Conservation (phyloP, 345 rosid genomes). For the Isatis tinctoria region DNA sequence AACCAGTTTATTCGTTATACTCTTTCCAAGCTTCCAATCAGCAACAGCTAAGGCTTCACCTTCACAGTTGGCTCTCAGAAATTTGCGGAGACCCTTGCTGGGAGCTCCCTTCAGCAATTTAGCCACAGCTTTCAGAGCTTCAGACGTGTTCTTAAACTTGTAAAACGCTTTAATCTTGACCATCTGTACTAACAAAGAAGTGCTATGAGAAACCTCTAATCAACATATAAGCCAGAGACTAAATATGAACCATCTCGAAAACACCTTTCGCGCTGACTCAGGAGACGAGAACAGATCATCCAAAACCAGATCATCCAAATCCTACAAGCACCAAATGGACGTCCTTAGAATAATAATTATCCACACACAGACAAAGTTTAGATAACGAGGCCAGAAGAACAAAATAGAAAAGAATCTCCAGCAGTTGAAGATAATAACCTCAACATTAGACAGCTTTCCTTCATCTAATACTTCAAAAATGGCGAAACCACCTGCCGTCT, state of each 20-base stretch:
- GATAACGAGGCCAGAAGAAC: neutral
- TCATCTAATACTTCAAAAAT: neutral
- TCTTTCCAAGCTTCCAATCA: conserved; percentile 91
- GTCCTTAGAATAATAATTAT: neutral
- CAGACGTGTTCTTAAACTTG: conserved; percentile 85
- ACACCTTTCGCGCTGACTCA: conserved; percentile 65
- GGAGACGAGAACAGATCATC: conserved; percentile 51
- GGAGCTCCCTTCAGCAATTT: conserved; percentile 70
- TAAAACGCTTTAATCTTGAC: conserved; percentile 81
- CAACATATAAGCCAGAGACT: neutral
- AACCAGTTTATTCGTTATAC: conserved; percentile 85
- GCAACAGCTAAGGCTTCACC: conserved; percentile 75
- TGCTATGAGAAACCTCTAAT: neutral
- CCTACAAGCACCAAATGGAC: conserved; percentile 35
- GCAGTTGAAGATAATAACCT: neutral
- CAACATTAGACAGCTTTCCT: neutral
- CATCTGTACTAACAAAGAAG: conserved; percentile 31
- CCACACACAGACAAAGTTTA: neutral
- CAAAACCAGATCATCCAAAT: conserved; percentile 53
- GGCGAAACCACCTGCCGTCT: neutral
- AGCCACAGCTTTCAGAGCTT: conserved; percentile 75
- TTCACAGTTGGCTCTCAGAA: conserved; percentile 61
- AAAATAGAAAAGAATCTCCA: neutral
- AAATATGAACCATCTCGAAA: neutral
- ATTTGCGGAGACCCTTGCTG: conserved; percentile 75